Conservation (phyloP, 768 basidiomycete species). For the Galerina marginata region DNA sequence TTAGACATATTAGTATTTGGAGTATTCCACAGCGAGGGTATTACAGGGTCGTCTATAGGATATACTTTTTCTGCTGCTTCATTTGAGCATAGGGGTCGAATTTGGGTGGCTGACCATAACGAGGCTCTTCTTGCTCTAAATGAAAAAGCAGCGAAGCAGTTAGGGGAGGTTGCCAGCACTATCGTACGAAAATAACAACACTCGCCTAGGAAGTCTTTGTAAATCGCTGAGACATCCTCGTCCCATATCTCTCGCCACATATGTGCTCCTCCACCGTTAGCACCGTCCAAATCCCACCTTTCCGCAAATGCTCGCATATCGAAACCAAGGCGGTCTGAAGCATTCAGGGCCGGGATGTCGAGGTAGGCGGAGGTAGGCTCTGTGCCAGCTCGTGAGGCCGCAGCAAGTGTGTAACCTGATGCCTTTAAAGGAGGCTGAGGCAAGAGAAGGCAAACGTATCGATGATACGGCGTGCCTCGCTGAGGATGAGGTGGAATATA, state of each 20-base stretch:
- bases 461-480: conserved; percentile 87
- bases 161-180: conserved; percentile 19
- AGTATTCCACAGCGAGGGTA: conserved; percentile 4
- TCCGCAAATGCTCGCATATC: conserved; percentile 67
- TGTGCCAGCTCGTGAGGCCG: conserved; percentile 36
- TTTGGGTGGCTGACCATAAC: conserved; percentile 58
- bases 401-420: conserved; percentile 38
- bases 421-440: conserved; percentile 60
- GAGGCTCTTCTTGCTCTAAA: conserved; percentile 54
- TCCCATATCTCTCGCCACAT: conserved; percentile 89
- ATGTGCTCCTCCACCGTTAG: conserved; percentile 71
- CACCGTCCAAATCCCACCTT: conserved; percentile 57
- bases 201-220: conserved; percentile 71
- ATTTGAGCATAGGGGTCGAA: conserved; percentile 59
- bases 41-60: conserved; percentile 28
- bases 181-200: conserved; percentile 27
- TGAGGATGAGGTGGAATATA: conserved; percentile 95
- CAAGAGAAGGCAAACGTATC: conserved; percentile 80
- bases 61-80: conserved; percentile 52
- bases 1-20: conserved; percentile 17
- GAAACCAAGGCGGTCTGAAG: conserved; percentile 61
- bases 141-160: conserved; percentile 16
- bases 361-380: conserved; percentile 41
- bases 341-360: conserved; percentile 52
- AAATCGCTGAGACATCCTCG: conserved; percentile 64